Evolutionary conservation across 1,139 yeast species (phyloP).

Genomic region (Taphrina communis): DNA sequence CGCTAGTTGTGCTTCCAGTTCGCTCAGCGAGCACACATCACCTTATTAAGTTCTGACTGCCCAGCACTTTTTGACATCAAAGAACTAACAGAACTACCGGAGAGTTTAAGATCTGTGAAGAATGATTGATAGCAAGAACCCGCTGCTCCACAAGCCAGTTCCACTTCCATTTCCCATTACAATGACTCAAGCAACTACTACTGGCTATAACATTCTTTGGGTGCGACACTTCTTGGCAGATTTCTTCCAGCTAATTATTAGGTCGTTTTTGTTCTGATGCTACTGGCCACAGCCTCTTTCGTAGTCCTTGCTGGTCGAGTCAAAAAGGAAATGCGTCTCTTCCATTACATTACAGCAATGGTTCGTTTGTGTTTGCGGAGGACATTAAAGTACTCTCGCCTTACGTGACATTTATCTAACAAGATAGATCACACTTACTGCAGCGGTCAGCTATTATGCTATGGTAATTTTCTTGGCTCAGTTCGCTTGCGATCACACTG

Average conservation of each 20-base stretch:
- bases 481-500: background rate
- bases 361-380: background rate
- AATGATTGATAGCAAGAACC: too few relatives aligned
- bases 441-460: conserved; percentile 36
- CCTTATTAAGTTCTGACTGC: too few relatives aligned
- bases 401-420: too few relatives aligned
- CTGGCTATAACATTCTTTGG: conserved; percentile 34
- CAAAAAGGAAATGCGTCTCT: conserved; percentile 35
- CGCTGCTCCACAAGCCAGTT: background rate
- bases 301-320: conserved; percentile 30
- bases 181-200: conserved; percentile 5
- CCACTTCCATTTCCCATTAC: conserved; percentile 35
- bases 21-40: too few relatives aligned
- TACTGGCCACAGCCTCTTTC: conserved; percentile 27
- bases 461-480: background rate
- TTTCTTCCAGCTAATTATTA: too few relatives aligned
- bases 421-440: conserved; percentile 28
- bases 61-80: too few relatives aligned
- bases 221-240: background rate
- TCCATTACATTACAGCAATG: conserved; percentile 36
- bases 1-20: too few relatives aligned
- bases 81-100: too few relatives aligned
- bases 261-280: conserved; percentile 36
- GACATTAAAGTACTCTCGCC: too few relatives aligned
- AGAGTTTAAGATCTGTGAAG: too few relatives aligned